Conservation (phyloP, 2,329 filamentous ascomycete species). For the Nannizzia gypsea region DNA sequence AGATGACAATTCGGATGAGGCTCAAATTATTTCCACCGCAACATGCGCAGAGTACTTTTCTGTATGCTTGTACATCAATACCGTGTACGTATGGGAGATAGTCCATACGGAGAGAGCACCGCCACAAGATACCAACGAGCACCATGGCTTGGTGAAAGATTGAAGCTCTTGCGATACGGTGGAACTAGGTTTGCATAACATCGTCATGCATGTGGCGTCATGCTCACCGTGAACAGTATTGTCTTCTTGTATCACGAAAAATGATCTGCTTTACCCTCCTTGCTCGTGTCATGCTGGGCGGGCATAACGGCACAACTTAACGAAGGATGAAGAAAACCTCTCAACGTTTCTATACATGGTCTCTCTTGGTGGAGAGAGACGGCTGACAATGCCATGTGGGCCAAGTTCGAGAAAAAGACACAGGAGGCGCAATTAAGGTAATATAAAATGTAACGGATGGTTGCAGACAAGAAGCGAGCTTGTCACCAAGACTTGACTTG, state of each 20-base stretch:
- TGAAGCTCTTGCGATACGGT: background rate
- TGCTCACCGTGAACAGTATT: background rate
- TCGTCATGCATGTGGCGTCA: no score
- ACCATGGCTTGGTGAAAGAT: background rate
- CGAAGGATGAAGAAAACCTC: background rate
- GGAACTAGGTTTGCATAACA: background rate
- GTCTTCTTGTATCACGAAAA: background rate
- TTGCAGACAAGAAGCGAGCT: background rate
- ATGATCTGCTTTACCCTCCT: background rate
- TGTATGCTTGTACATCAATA: no score
- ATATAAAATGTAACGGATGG: background rate
- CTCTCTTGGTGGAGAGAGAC: background rate
- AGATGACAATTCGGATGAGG: background rate
- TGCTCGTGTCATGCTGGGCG: background rate
- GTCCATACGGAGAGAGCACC: background rate
- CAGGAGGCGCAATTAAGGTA: background rate
- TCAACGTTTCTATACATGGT: background rate
- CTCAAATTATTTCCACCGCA: background rate
- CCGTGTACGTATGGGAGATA: background rate
- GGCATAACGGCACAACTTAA: background rate
- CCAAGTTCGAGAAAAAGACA: background rate
- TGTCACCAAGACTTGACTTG: background rate
- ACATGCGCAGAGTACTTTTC: background rate
- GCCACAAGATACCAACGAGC: background rate
- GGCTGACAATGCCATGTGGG: background rate